Evolutionary conservation across 257 asterid genomes (phyloP), one percentile per base, ranked within the genome.

Genomic region (Solanum corneliomulleri): DNA sequence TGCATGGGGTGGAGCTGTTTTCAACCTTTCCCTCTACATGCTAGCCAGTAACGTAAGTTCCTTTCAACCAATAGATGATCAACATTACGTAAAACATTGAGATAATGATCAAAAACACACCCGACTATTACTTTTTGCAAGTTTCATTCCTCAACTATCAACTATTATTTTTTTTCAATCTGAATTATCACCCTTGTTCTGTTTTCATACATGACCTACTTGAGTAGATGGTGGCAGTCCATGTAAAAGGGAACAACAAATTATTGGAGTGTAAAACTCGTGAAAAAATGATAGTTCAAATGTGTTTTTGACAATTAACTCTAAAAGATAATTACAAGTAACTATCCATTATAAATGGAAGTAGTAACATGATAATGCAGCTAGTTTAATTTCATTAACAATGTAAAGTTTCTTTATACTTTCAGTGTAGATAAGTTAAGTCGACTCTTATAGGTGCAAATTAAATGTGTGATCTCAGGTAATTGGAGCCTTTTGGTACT

Each of bases 1-100:
- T 0, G 90, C 96, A 4, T 94, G 98, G 96, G 93, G 94, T 44
- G 98, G 94, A 83, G 96, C 98, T 86, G 95, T 91, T 83, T 90
- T 92, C 88, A 94, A 93, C 89, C 95, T 94, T 87, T 83, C 93
- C 37, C 93, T 91, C 69, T 94, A 92, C 90, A 93, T 92, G 92
- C 92, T 93, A 52, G 96, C 96, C 60, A 93, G 98, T 87, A 93
- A 94, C 87, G 96, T 94, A 90, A 76, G 92, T 49, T 37, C 45
- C 25, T 25, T 58, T 68, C 35, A 31, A 72, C 68, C 37, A 33
- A 75, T 75, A 1, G 35, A 41, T 23, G 1, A 41, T 75, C 58
- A 23, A 41, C 49, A 37, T 37, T 37, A 76, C 58, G 4, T 76
- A 23, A 76, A 75, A 76, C 11, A 68, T 0, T 29, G 75, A 29